Evolutionary conservation across 2,329 filamentous ascomycete species (phyloP).

Genomic region (Fusarium tupiense): DNA sequence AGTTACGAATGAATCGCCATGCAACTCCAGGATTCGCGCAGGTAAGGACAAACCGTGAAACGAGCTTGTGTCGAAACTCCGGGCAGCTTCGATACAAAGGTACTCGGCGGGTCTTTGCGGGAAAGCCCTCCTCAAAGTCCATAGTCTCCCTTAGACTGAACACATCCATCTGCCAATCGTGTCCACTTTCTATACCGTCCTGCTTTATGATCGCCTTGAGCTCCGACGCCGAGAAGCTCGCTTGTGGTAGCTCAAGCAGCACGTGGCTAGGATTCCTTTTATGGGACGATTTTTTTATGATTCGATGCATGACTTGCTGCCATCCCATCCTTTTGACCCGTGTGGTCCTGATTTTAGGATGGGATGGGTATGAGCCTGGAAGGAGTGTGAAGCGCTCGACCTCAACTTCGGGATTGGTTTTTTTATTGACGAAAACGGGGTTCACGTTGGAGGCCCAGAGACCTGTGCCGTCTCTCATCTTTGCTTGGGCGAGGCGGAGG

Average conservation of each 20-base stretch:
- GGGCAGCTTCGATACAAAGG: constrained; percentile 4
- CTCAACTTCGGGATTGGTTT: constrained; percentile 31
- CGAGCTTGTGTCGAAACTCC: constrained; percentile 32
- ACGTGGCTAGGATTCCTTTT: constrained; percentile 44
- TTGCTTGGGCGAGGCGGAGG: constrained; percentile 45
- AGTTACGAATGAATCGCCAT: constrained; percentile 53
- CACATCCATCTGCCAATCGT: constrained; percentile 23
- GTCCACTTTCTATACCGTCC: constrained; percentile 12
- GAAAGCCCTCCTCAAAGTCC: background rate
- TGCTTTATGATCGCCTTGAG: constrained; percentile 23
- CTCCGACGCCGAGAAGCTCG: constrained; percentile 42
- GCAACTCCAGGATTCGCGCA: constrained; percentile 48
- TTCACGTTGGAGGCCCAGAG: constrained; percentile 47
- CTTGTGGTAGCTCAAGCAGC: constrained; percentile 45
- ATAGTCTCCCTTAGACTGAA: constrained; percentile 22
- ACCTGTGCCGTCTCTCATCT: constrained; percentile 34
- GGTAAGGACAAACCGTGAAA: constrained; percentile 47
- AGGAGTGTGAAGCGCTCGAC: constrained; percentile 45
- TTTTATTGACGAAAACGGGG: constrained; percentile 34
- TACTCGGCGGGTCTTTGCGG: constrained; percentile 6
- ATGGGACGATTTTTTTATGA: constrained; percentile 36
- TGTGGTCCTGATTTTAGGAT: constrained; percentile 18
- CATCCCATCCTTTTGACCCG: constrained; percentile 42
- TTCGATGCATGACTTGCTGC: constrained; percentile 36
- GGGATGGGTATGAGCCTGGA: constrained; percentile 36